A percentile compares a stretch with the other conserved stretches of the same genome.
Evolutionary conservation across 192 early-diverging fungal species (phyloP).

Genomic region (Backusella morwellensis): DNA sequence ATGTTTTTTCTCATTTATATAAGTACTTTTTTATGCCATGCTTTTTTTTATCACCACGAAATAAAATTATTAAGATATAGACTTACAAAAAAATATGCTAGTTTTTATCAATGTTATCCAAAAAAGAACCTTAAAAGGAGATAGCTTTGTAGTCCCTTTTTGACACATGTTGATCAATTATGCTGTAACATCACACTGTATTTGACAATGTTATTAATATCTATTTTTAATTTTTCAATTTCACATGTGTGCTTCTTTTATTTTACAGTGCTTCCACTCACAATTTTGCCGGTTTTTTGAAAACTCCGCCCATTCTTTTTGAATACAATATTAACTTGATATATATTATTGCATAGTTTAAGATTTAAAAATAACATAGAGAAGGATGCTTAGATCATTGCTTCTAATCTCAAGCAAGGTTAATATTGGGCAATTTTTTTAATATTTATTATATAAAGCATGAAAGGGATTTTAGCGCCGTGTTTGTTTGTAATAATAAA

Average conservation of each 20-base stretch:
- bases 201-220: not conserved
- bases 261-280: not conserved
- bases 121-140: not conserved
- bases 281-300: no score
- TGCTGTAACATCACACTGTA: not conserved
- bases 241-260: not conserved
- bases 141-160: not conserved
- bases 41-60: not conserved
- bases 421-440: no score
- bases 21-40: not conserved
- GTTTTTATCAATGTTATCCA: not conserved
- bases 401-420: no score
- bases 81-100: not conserved
- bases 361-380: no score
- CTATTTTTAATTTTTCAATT: not conserved
- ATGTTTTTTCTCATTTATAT: not conserved
- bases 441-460: no score
- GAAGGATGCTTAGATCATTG: no score
- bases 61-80: not conserved
- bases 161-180: not conserved
- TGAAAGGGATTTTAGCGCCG: no score
- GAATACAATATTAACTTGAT: no score
- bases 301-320: no score
- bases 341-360: no score
- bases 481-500: constrained; percentile 3